Base-by-base conservation (phyloP, 2,329 filamentous ascomycete genomes). In the Pyricularia sp. region DNA sequence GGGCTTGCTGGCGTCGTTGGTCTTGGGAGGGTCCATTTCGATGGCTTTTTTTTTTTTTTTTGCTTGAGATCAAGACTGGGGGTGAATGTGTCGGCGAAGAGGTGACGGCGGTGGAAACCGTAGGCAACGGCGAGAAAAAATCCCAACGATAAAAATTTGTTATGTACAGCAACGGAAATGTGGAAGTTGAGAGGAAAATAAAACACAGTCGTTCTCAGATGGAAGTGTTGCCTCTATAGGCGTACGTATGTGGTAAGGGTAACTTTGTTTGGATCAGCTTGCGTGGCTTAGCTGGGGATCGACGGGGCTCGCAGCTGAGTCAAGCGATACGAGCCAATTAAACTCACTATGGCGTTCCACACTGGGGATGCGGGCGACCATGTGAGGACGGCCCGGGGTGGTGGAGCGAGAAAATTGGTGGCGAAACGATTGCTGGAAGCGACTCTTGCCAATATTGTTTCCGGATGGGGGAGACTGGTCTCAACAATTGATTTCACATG, bases 1-100 rank as follows among this genome's bases (percentile, higher is more conserved):
- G 76, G 78, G 73, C 75, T 85, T 84, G 73, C 78, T 75, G 68
- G 81, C 78, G n/a, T 28, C 12, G 59, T 61, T 61, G 23, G 64
- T 23, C 33, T 66, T 66, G 30, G 64, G 23, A 36, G 30, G 28
- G 33, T 66, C 68, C 30, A 55, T 69, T 28, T 65, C 36, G 12
- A 11, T 6, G 64, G 65, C 12, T 25, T 23, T 31, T 28, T 23
- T 42, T 63, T 64, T 64, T 66, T 58, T 20, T 66, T 11, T 30
- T 23, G 12, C n/a, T n/a, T n/a, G 23, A 14, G 23, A 20, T 14
- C 58, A 26, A 61, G 12, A n/a, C n/a, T 26, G 11, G 23, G 23
- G 1, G 25, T 25, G 23, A 26, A 36, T 36, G 1, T 36, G 33
- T 36, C 33, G 33, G 33, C 11, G 33, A 12, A 3, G 58, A n/a